These are phyloP conservation scores for Trypanosoma rangeli DNA, from an alignment of 208 protist species.

Conservation along the genomic window DNA sequence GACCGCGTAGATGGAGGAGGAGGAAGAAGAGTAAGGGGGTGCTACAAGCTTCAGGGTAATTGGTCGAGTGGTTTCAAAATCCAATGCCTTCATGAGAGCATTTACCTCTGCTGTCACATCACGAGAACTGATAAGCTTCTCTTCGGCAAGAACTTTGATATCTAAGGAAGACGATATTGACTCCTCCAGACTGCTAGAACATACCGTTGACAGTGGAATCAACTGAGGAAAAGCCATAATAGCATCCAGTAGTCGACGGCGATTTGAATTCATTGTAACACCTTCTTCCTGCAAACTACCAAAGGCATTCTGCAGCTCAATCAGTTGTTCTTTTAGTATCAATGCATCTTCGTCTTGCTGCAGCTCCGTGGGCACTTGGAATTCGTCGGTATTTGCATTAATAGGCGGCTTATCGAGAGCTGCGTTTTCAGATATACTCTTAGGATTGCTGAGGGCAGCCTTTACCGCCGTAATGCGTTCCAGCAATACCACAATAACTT, in stretches of 20 bases:
- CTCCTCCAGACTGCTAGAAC: not conserved
- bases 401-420: not conserved
- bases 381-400: not conserved
- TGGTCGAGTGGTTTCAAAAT: slow-evolving; percentile 29
- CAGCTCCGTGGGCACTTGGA: no score
- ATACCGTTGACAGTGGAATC: slow-evolving; percentile 1
- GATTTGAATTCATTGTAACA: not conserved
- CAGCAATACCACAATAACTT: slow-evolving; percentile 7
- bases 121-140: not conserved
- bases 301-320: slow-evolving; percentile 13
- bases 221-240: slow-evolving; percentile 11
- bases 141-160: not conserved
- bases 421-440: not conserved
- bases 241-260: not conserved
- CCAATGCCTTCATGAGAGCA: slow-evolving; percentile 21
- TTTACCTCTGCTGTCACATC: slow-evolving; percentile 10
- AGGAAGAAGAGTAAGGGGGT: slow-evolving; percentile 12
- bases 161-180: not conserved
- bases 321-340: slow-evolving; percentile 12
- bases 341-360: not conserved
- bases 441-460: not conserved
- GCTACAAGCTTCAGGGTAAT: slow-evolving; percentile 15
- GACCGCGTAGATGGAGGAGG: not conserved
- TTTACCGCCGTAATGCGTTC: slow-evolving; percentile 5
- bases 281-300: not conserved